Conservation (phyloP, 345 rosid genomes). For the Eutrema yunnanense region DNA sequence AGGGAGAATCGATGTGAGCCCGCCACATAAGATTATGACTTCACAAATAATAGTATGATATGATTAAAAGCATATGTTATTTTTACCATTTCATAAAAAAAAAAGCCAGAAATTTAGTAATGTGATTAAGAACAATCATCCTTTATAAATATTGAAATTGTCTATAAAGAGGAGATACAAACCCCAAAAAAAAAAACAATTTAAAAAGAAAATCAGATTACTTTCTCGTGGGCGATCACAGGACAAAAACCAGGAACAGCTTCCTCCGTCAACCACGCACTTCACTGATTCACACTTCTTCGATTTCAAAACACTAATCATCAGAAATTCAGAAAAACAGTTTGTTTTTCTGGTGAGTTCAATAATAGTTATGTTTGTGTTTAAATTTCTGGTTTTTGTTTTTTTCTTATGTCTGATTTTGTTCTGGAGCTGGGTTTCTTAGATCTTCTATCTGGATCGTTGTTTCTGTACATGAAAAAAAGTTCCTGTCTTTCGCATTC, state of each 20-base stretch:
- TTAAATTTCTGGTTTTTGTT: background rate
- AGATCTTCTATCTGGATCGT: conserved; percentile 3
- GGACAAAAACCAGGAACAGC: conserved; percentile 7
- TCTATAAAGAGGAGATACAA: background rate
- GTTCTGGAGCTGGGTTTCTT: background rate
- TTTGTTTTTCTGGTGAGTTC: background rate
- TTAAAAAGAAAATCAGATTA: background rate
- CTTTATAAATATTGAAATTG: background rate
- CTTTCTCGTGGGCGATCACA: conserved; percentile 29
- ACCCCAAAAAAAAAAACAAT: no score
- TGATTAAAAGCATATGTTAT: background rate
- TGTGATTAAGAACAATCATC: background rate
- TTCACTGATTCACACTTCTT: background rate
- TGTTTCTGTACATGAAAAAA: background rate
- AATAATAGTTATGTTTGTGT: background rate
- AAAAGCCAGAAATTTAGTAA: background rate
- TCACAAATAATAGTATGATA: no score
- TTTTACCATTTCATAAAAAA: background rate
- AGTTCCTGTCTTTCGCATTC: background rate
- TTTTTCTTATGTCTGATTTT: background rate
- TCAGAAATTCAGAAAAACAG: background rate
- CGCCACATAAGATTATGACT: no score
- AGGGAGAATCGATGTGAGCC: no score
- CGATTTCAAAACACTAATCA: background rate
- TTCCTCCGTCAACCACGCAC: conserved; percentile 17